Evolutionary conservation across 352 stramenopile species (phyloP), one percentile per base, ranked within the genome.

Genomic region (Phytophthora ramorum): DNA sequence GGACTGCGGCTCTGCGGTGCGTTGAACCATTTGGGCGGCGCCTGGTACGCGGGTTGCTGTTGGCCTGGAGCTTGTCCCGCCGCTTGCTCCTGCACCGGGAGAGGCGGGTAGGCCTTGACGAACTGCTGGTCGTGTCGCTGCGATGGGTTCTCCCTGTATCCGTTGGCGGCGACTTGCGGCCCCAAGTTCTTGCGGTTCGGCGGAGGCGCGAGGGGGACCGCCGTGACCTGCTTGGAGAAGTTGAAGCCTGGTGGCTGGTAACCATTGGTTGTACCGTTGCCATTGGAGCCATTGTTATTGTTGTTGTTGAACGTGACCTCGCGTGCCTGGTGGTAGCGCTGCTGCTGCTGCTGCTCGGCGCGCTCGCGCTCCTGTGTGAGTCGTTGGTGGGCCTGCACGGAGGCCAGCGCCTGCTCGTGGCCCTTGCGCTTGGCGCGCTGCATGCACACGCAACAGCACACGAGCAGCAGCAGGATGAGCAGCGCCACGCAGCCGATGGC

Each of bases 381-480:
- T 5, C 77, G 75, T 49, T 92, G 76, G 28, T 69, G 78, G 3
- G 75, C 71, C 43, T 92, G 82, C 35, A 92, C 77, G 17, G 80
- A 50, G 1, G 82, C 82, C 17, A 91, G 40, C 3, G 83, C 83
- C 54, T 94, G 82, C 35, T 88, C 66, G 37, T 82, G 74, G n/a
- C 82, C 86, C 60, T 92, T 92, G 59, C 83, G 83, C 78, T 90
- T 90, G 63, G 82, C 86, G 49, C 86, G 79, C 58, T 90, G 80
- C 67, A 91, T 78, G 68, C 86, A 94, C 44, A 91, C 76, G 75
- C 79, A 86, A 68, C 80, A 92, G 80, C 86, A 92, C 30, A 94
- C 74, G 12, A 89, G 45, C 28, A 83, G 65, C 60, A 94, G 66
- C 44, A 92, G 71, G 51, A 94, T 63, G 53, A 94, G 69, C 52